Base-by-base conservation (phyloP, 2,329 filamentous ascomycete genomes). In the Penicillium sp. region DNA sequence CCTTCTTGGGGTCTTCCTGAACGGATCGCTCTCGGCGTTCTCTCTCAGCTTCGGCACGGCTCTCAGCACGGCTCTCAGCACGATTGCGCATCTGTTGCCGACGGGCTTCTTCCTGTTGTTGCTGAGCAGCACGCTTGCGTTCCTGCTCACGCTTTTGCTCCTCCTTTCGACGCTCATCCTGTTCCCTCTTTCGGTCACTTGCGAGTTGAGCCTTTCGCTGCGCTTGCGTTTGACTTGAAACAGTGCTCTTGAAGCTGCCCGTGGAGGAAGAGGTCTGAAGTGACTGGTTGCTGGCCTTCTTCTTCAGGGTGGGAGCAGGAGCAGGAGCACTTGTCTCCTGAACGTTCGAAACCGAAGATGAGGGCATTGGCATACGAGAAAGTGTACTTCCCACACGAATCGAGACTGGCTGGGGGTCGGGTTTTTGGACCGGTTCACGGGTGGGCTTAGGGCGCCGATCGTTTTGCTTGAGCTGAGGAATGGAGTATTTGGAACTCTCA, bases 71-170 rank as follows among this genome's bases (percentile, higher is more conserved):
- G 46, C 84, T 80, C 53, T 34, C 31, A 18, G 31, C 31, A 18
- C 31, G 31, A 34, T 79, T 80, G 52, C 79, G 76, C 55, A 81
- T 77, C 53, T 34, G 14, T 34, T 82, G 80, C 32, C 75, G 77
- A 52, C 85, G 82, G 13, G 73, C 72, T 54, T 88, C 84, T 43
- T 79, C 76, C 44, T 79, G 79, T 36, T 62, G 65, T 44, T 67
- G 62, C 42, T 74, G 69, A 29, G 79, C 81, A 39, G 80, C 80
- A 49, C 86, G 79, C 70, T 89, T 89, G 39, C 86, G 82, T 63
- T 95, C 89, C 27, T 86, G 73, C 59, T 94, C 87, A 13, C 83
- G 79, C 69, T 94, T 95, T 29, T 85, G 83, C 16, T 94, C 87
- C 7, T 84, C 83, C 61, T 88, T 91, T 40, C 84, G 81, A 59